Conservation (phyloP, 2,329 filamentous ascomycete species). For the Penicillium polonicum region DNA sequence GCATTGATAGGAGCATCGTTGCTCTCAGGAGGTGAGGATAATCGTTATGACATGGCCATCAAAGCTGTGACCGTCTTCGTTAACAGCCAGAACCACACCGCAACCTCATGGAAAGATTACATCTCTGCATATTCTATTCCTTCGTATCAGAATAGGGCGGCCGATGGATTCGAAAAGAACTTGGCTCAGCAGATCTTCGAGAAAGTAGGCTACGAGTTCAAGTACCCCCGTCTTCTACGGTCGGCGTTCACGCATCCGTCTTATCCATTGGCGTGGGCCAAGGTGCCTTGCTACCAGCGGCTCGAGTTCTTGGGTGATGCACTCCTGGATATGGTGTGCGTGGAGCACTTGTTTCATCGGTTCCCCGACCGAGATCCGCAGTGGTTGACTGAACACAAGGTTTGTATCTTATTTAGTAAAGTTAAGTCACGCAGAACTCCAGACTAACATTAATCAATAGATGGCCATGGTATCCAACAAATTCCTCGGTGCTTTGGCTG, state of each 20-base stretch:
- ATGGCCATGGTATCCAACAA: constrained; percentile 99
- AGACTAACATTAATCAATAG: constrained; percentile 28
- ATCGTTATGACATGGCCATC: constrained; percentile 60
- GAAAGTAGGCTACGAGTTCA: constrained; percentile 66
- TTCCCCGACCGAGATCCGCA: constrained; percentile 83
- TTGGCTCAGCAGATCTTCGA: constrained; percentile 61
- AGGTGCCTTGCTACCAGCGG: constrained; percentile 84
- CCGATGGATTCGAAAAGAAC: constrained; percentile 67
- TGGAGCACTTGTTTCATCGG: constrained; percentile 75
- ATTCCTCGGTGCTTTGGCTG: constrained; percentile 80
- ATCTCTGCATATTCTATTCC: constrained; percentile 66
- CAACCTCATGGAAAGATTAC: constrained; percentile 72
- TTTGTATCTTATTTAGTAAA: constrained; percentile 20
- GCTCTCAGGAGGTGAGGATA: constrained; percentile 52
- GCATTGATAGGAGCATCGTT: constrained; percentile 85
- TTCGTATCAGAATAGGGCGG: constrained; percentile 62
- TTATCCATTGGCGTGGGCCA: constrained; percentile 69
- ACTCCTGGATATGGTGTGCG: constrained; percentile 78
- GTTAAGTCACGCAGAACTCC: no score
- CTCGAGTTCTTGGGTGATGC: constrained; percentile 91
- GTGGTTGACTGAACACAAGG: constrained; percentile 95
- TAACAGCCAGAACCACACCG: constrained; percentile 65
- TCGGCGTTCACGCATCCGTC: constrained; percentile 90
- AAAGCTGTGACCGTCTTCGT: constrained; percentile 62
- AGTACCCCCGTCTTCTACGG: constrained; percentile 70